phyloP scores from a whole-genome alignment of 2,329 filamentous ascomycete genomes.

The Colletotrichum cuscutae region DNA sequence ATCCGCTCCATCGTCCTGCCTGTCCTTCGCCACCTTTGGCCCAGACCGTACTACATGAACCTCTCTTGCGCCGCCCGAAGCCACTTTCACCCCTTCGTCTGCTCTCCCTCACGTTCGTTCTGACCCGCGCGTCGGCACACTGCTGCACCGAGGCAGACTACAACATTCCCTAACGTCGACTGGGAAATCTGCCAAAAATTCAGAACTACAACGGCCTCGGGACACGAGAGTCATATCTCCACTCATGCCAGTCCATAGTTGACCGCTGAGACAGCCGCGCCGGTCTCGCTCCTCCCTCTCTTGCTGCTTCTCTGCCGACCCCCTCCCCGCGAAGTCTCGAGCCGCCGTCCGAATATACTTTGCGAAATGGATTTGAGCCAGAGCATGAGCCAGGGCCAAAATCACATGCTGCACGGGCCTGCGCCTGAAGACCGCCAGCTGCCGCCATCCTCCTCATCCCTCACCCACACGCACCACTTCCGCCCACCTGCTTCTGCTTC shows the following conservation, averaged over 20 bases:
- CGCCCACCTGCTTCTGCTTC: conserved; percentile 6
- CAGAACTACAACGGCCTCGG: conserved; percentile 17
- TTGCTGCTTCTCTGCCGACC: conserved; percentile 10
- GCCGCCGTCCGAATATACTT: conserved; percentile 33
- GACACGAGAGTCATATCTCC: conserved; percentile 25
- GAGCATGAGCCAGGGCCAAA: conserved; percentile 45
- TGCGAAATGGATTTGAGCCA: conserved; percentile 37
- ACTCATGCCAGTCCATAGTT: conserved; percentile 34
- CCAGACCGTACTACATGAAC: conserved; percentile 31
- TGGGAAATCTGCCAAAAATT: background rate
- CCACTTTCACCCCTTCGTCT: conserved; percentile 20
- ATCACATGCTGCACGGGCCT: conserved; percentile 57
- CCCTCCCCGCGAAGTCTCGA: conserved; percentile 21
- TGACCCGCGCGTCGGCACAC: conserved; percentile 20
- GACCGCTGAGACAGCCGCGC: conserved; percentile 33
- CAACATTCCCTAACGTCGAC: background rate
- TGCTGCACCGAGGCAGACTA: conserved; percentile 7
- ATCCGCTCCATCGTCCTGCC: conserved; percentile 10
- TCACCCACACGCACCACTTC: conserved; percentile 18
- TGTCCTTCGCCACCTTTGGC: conserved; percentile 30
- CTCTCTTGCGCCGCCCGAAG: conserved; percentile 30
- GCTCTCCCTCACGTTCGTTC: conserved; percentile 4
- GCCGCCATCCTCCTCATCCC: conserved; percentile 33
- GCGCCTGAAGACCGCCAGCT: conserved; percentile 38
- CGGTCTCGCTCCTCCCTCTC: conserved; percentile 32